These are phyloP conservation scores for Xanthoconium stramineum DNA, from an alignment of 768 basidiomycete species.

Conservation along the genomic window DNA sequence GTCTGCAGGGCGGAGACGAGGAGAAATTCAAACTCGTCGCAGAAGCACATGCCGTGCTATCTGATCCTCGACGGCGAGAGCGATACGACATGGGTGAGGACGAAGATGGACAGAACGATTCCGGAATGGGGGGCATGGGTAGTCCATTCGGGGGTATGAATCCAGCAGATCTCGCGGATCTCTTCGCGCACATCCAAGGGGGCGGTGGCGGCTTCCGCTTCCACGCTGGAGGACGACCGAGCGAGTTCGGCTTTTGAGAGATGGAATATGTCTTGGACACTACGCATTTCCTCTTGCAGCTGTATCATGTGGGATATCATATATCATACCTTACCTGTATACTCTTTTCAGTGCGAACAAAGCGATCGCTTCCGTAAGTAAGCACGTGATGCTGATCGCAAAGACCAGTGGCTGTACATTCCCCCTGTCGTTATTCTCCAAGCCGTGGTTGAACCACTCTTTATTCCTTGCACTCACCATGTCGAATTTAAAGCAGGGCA, in stretches of 20 bases:
- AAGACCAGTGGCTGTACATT: neutral
- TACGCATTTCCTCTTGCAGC: neutral
- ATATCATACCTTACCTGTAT: slow-evolving; percentile 9
- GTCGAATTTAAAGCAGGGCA: slow-evolving; percentile 41
- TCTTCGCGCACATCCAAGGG: slow-evolving; percentile 64
- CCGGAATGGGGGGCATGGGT: slow-evolving; percentile 40
- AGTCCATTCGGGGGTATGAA: slow-evolving; percentile 39
- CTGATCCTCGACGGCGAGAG: slow-evolving; percentile 66
- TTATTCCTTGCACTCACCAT: neutral
- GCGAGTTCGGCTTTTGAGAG: slow-evolving; percentile 22
- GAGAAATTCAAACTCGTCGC: slow-evolving; percentile 92
- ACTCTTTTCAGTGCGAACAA: neutral
- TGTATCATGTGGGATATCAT: slow-evolving; percentile 5
- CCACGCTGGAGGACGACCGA: slow-evolving; percentile 13
- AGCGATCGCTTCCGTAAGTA: neutral
- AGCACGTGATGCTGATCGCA: slow-evolving; percentile 8
- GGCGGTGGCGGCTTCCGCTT: slow-evolving; percentile 33
- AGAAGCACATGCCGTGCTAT: slow-evolving; percentile 80
- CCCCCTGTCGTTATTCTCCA: slow-evolving; percentile 20
- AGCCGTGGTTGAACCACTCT: neutral
- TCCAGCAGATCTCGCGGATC: slow-evolving; percentile 54
- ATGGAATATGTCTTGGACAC: neutral
- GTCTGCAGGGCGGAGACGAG: slow-evolving; percentile 79
- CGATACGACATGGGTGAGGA: slow-evolving; percentile 84
- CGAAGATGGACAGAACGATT: slow-evolving; percentile 60